phyloP scores from a whole-genome alignment of 2,329 filamentous ascomycete species.

The Stagonosporopsis tanaceti region DNA sequence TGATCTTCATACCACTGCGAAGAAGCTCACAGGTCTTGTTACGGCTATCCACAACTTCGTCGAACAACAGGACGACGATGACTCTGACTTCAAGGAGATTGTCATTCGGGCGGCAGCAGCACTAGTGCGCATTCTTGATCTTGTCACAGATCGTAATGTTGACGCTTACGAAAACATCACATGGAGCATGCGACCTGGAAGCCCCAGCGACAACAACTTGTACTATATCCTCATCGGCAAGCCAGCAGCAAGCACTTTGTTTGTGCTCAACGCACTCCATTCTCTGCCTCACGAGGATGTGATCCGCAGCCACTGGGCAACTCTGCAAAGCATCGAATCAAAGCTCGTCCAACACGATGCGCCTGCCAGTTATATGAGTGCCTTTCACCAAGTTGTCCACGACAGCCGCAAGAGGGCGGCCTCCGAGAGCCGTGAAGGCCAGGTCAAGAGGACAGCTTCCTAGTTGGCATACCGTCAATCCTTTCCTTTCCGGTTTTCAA shows the following conservation, averaged over 20 bases:
- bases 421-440: slow-evolving; percentile 38
- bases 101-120: slow-evolving; percentile 39
- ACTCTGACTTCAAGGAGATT: slow-evolving; percentile 29
- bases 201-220: slow-evolving; percentile 42
- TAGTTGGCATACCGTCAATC: neutral
- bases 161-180: slow-evolving; percentile 43
- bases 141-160: slow-evolving; percentile 42
- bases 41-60: slow-evolving; percentile 40
- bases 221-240: slow-evolving; percentile 42
- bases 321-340: slow-evolving; percentile 35
- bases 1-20: slow-evolving; percentile 43
- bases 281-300: slow-evolving; percentile 42
- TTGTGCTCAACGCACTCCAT: slow-evolving; percentile 42
- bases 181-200: slow-evolving; percentile 38
- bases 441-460: slow-evolving; percentile 39
- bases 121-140: slow-evolving; percentile 44
- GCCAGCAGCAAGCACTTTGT: slow-evolving; percentile 26
- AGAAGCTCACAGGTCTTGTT: slow-evolving; percentile 39
- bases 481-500: neutral
- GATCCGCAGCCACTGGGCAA: slow-evolving; percentile 41
- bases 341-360: slow-evolving; percentile 36
- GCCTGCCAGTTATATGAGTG: slow-evolving; percentile 34
- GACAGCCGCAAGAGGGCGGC: slow-evolving; percentile 46
- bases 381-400: slow-evolving; percentile 37
- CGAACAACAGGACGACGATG: slow-evolving; percentile 32